These are phyloP conservation scores for Nitzschia palea DNA, from an alignment of 108 stramenopile species.

Conservation along the genomic window DNA sequence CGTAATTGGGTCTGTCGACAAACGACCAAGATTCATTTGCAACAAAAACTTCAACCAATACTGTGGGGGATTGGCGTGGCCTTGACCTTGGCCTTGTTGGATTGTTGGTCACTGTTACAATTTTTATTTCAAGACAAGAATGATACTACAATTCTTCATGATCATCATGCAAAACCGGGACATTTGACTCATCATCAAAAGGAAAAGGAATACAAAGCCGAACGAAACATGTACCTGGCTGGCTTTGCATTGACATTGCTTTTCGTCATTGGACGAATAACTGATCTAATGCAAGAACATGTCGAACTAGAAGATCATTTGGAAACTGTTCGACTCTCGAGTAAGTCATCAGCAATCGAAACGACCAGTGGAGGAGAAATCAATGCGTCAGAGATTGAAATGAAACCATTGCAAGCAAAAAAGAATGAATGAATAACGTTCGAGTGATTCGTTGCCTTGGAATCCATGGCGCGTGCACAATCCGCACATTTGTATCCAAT, in stretches of 20 bases:
- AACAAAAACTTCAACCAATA: conserved; percentile 10
- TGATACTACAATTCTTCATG: too few relatives aligned
- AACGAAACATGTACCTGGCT: conserved; percentile 34
- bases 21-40: conserved; percentile 25
- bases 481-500: background rate
- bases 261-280: conserved; percentile 35
- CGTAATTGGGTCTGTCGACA: conserved; percentile 25
- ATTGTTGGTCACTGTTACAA: conserved; percentile 10
- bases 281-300: conserved; percentile 25
- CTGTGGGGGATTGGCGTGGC: conserved; percentile 26
- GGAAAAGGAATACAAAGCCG: conserved; percentile 20
- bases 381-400: conserved; percentile 19
- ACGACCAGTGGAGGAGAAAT: background rate
- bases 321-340: conserved; percentile 1
- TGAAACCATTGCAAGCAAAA: conserved; percentile 11
- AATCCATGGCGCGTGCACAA: background rate
- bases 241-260: conserved; percentile 34
- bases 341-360: conserved; percentile 1
- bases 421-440: conserved; percentile 4
- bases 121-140: too few relatives aligned
- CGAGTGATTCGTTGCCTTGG: background rate
- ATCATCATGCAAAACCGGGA: too few relatives aligned
- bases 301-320: conserved; percentile 28
- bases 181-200: too few relatives aligned
- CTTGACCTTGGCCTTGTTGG: conserved; percentile 27